Evolutionary conservation across 2,329 filamentous ascomycete species (phyloP).

Genomic region (Furcasterigmium sp.): DNA sequence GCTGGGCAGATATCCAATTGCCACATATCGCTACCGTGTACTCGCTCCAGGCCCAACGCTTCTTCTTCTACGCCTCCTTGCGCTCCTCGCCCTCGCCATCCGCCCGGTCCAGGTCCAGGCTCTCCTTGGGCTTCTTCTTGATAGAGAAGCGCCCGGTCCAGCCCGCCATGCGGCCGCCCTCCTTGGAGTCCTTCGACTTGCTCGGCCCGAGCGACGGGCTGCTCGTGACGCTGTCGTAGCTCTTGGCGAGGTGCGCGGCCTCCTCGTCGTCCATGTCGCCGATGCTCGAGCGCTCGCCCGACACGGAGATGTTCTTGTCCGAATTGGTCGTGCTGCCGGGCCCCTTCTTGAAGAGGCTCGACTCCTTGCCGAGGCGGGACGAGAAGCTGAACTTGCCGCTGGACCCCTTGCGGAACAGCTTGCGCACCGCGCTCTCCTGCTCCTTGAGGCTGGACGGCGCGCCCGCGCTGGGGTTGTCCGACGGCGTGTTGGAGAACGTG

Average conservation of each 20-base stretch:
- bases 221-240: constrained; percentile 51
- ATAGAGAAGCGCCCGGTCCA: constrained; percentile 49
- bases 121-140: constrained; percentile 57
- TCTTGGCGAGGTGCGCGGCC: constrained; percentile 40
- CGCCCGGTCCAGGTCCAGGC: constrained; percentile 41
- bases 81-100: not conserved
- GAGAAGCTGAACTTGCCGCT: constrained; percentile 61
- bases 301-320: constrained; percentile 44
- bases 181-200: constrained; percentile 39
- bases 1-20: no score
- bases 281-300: constrained; percentile 52
- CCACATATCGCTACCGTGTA: no score
- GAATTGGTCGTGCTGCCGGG: constrained; percentile 51
- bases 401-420: constrained; percentile 61
- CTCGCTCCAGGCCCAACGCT: no score
- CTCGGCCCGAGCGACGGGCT: constrained; percentile 51
- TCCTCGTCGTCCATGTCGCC: constrained; percentile 52
- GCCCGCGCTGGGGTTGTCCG: constrained; percentile 40
- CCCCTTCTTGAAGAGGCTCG: constrained; percentile 53
- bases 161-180: constrained; percentile 40
- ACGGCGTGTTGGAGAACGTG: constrained; percentile 50
- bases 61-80: not conserved
- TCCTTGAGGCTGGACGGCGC: constrained; percentile 36
- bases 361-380: constrained; percentile 49
- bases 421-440: constrained; percentile 52